Conservation (phyloP, 495 filamentous ascomycete genomes). For the Lasiosphaeria ovina region DNA sequence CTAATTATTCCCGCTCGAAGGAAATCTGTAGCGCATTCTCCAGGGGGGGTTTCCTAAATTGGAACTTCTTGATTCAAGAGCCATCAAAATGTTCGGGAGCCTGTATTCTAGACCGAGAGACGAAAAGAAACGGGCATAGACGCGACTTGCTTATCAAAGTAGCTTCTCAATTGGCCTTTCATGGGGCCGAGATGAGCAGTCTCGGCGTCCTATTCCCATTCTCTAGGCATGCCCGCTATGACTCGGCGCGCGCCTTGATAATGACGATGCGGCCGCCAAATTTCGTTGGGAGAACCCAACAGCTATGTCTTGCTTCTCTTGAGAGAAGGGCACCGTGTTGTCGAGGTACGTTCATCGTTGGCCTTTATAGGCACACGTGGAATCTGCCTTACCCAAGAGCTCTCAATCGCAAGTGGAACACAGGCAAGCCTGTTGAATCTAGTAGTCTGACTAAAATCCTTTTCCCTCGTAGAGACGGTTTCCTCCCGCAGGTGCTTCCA, state of each 20-base stretch:
- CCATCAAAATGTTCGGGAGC: not conserved
- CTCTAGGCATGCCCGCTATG: constrained; percentile 9
- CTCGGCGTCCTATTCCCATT: constrained; percentile 18
- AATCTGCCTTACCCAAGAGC: no score
- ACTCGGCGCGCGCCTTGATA: not conserved
- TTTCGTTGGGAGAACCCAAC: not conserved
- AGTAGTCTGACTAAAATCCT: not conserved
- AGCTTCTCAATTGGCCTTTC: constrained; percentile 7
- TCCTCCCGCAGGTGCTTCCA: not conserved
- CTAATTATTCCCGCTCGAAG: constrained; percentile 7
- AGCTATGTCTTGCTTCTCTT: not conserved
- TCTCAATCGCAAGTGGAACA: no score
- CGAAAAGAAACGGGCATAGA: no score
- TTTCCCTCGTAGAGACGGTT: not conserved
- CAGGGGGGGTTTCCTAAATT: not conserved
- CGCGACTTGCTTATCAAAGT: no score
- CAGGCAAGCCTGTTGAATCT: no score
- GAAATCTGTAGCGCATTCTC: not conserved
- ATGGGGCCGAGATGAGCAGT: constrained; percentile 30
- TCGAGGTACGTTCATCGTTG: not conserved
- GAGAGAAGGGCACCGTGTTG: not conserved
- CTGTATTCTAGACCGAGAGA: not conserved
- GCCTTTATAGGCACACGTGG: not conserved
- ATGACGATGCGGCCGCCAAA: not conserved
- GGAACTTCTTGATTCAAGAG: not conserved